Evolutionary conservation across 805 yeast species (phyloP), one percentile per base, ranked within the genome.

Genomic region (Candida sakaeoensis): DNA sequence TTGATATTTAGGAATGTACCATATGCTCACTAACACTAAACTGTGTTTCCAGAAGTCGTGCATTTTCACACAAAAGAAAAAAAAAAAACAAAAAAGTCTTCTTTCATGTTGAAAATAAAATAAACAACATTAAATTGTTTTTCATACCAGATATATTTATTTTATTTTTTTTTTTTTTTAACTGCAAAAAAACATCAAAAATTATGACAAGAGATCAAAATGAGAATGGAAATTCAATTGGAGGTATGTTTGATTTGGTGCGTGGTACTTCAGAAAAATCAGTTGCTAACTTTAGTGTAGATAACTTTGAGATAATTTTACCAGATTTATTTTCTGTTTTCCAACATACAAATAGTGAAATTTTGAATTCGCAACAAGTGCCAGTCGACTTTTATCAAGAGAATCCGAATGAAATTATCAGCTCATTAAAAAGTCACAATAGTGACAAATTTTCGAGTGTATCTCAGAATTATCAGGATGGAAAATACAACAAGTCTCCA

Each of bases 311-410:
- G 17, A 34, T 42, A 2, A 24, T 54, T 13, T 42, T 59, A 26
- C 50, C 44, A 8, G 58, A 56, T 43, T 43, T 63, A 24, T 53
- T 53, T 37, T 40, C 38, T 8, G 64, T 61, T 6, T 54, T 54
- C 37, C 41, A 52, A 42, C 37, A 49, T 16, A 63, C 65, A 7
- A 68, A 63, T 41, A 37, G 34, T 18, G 49, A 54, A 6, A 40
- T 63, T 16, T 52, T 58, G 28, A 41, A 40, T 2, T 26, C 45
- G 0, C 36, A 41, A 5, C 26, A 30, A 5, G 33, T 80, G 36
- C 84, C 85, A 7, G 45, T 53, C 3, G 55, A 57, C 2, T 79
- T 79, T 47, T 61, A 53, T 42, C 84, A 79, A 51, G 37, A 51
- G 1, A 63, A 70, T 28, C 70, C 80, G 1, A 48, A 55, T 4